Evolutionary conservation across 768 basidiomycete species (phyloP).

Genomic region (Astraeus odoratus): DNA sequence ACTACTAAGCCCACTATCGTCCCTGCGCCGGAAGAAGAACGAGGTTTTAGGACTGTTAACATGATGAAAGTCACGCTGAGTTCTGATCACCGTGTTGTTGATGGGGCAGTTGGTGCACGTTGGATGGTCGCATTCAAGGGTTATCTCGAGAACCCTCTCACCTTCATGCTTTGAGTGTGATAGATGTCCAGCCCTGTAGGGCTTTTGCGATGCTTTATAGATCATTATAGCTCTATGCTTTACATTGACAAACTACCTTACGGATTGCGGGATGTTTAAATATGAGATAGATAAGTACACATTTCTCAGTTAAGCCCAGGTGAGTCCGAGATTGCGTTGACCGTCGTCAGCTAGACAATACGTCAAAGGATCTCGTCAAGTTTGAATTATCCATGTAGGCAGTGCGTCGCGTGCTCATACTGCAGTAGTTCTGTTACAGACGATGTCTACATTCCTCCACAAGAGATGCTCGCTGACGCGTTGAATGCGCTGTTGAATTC

Average conservation of each 20-base stretch:
- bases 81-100: slow-evolving; percentile 92
- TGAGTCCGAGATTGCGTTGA: no score
- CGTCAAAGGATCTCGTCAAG: no score
- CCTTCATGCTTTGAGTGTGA: slow-evolving; percentile 81
- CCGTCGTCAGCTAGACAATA: no score
- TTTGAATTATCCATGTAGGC: no score
- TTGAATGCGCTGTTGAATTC: no score
- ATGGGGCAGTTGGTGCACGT: slow-evolving; percentile 90
- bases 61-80: slow-evolving; percentile 96
- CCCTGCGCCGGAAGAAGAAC: slow-evolving; percentile 82
- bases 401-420: no score
- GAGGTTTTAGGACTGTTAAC: slow-evolving; percentile 88
- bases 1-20: slow-evolving; percentile 80
- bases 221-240: not conserved
- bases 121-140: slow-evolving; percentile 94
- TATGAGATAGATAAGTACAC: no score
- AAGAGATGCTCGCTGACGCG: no score
- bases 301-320: no score
- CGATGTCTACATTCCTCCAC: no score
- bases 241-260: not conserved
- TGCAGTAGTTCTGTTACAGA: no score
- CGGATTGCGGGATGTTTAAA: no score
- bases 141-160: slow-evolving; percentile 93
- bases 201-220: not conserved
- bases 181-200: not conserved